Evolutionary conservation across 225 moss, liverwort and hornwort genomes (phyloP).

Genomic region (Marchantia polymorpha): DNA sequence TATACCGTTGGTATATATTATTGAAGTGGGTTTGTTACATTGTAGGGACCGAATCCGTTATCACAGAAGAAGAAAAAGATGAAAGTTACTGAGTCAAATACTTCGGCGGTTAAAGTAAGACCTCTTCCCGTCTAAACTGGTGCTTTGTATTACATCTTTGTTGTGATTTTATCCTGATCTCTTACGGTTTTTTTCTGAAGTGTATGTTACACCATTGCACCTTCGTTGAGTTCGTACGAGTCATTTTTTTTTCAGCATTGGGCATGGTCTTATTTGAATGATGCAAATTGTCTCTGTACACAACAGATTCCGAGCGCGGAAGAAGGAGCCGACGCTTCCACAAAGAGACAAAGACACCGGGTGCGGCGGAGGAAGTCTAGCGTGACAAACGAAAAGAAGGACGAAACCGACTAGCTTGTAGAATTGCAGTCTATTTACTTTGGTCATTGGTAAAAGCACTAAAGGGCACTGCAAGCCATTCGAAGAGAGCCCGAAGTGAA

Average conservation of each 20-base stretch:
- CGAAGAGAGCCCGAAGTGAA: no score
- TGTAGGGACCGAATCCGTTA: constrained; percentile 46
- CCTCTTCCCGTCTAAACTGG: neutral
- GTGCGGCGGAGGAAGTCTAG: constrained; percentile 1
- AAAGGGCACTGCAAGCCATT: no score
- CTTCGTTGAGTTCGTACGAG: neutral
- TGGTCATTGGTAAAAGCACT: no score
- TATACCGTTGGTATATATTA: neutral
- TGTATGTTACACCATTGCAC: neutral
- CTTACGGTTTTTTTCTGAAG: neutral
- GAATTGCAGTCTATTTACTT: no score
- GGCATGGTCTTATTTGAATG: neutral
- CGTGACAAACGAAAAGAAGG: neutral
- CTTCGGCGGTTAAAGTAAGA: neutral
- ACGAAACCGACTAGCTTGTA: neutral
- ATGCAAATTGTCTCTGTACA: neutral
- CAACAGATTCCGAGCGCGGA: constrained; percentile 18
- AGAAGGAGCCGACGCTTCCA: neutral
- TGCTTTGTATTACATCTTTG: neutral
- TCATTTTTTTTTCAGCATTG: neutral
- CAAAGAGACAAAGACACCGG: constrained; percentile 25
- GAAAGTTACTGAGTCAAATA: neutral
- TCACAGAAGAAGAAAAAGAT: constrained; percentile 43
- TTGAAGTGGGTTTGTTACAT: neutral
- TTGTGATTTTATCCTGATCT: neutral